Evolutionary conservation across 345 rosid genomes (phyloP), one percentile per base, ranked within the genome.

Genomic region (Eucalyptus viminalis): DNA sequence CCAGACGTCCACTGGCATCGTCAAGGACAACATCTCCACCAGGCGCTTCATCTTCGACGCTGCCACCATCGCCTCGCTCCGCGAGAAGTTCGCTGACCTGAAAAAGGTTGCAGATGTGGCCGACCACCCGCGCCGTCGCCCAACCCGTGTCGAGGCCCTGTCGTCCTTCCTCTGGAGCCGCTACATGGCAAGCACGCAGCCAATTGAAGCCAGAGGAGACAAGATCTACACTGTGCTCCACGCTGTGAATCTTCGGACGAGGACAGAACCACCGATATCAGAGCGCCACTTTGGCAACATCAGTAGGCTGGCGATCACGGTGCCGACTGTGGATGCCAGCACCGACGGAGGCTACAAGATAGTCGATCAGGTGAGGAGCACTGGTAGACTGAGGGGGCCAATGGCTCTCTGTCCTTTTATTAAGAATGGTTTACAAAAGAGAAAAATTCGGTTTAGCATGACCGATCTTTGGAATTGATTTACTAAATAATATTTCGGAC

Each of bases 1-100:
- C 37, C 83, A 86, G 49, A 51, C 88, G 43, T 50, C 86, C 31
- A 89, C 87, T 5, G 91, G 92, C 45, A 91, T 89, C 51, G 69
- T 67, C 6, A 93, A 92, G 89, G 93, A 92, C 27, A 91, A 90
- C 13, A 88, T 94, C 60, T 91, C 90, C 22, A 27, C 90, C 34
- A 93, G 54, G 91, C 91, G 93, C 49, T 95, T 93, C 40, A 89
- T 92, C 53, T 94, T 95, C 25, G 89, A 85, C 24, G 89, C 90
- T 21, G 69, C 92, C 31, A 45, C 88, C 15, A 45, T 95, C 27
- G 90, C 90, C 4, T 85, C 90, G 5, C 90, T 95, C 16, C 88
- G 89, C 53, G 91, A 90, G 16, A 92, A 81, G 87, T 93, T 83
- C 29, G n/a, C 88, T 13, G 85, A 65, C 43, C 22, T 21, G 43